A percentile compares a stretch with the other conserved stretches of the same genome.
Conservation (phyloP, 345 rosid species). For the Bretschneidera sinensis region DNA sequence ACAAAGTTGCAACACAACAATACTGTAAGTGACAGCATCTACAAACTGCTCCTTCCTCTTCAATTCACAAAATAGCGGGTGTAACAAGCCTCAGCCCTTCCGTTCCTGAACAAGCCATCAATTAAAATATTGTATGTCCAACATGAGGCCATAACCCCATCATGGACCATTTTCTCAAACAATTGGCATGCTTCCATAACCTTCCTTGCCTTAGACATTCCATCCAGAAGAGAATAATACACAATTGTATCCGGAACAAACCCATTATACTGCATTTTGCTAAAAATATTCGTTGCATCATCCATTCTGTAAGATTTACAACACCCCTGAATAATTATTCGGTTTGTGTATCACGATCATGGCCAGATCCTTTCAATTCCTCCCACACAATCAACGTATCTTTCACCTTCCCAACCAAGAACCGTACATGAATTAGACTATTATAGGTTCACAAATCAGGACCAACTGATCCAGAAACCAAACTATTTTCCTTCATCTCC, state of each 20-base stretch:
- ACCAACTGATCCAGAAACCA: slow-evolving; percentile 28
- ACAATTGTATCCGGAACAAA: slow-evolving; percentile 51
- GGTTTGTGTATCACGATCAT: slow-evolving; percentile 79
- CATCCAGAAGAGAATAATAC: slow-evolving; percentile 70
- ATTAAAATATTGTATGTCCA: slow-evolving; percentile 89
- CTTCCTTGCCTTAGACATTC: slow-evolving; percentile 79
- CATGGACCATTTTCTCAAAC: slow-evolving; percentile 86
- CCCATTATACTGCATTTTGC: slow-evolving; percentile 76
- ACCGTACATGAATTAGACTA: slow-evolving; percentile 66
- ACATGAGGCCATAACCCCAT: slow-evolving; percentile 72
- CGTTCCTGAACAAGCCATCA: slow-evolving; percentile 76
- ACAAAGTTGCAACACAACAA: slow-evolving; percentile 65
- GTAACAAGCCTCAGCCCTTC: slow-evolving; percentile 75
- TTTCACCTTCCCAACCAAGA: slow-evolving; percentile 65
- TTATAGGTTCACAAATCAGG: slow-evolving; percentile 92
- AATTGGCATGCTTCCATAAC: slow-evolving; percentile 70
- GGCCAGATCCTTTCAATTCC: slow-evolving; percentile 76
- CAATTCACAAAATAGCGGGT: slow-evolving; percentile 73
- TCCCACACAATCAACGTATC: slow-evolving; percentile 71
- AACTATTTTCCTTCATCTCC: slow-evolving; percentile 67
- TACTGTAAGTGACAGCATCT: slow-evolving; percentile 77
- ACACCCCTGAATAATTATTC: slow-evolving; percentile 76
- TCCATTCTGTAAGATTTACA: slow-evolving; percentile 57
- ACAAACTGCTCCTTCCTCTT: slow-evolving; percentile 90
- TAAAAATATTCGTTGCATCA: slow-evolving; percentile 59